Percentiles rank a stretch among this genome's conserved stretches.
Evolutionary conservation across 805 yeast species (phyloP).

Genomic region (Lipomyces chichibuensis): DNA sequence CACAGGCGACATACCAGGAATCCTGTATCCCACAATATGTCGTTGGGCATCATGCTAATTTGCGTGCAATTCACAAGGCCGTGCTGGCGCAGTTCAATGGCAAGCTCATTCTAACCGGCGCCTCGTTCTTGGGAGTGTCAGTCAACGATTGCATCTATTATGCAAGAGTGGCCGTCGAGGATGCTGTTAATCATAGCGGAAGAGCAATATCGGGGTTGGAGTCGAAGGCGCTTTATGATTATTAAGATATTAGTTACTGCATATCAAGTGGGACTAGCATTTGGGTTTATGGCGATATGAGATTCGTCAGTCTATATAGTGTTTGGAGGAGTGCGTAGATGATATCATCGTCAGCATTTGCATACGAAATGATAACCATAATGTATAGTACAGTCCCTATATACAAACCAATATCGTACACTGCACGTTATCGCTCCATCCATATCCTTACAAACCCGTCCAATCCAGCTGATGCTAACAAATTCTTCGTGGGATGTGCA

Average conservation of each 20-base stretch:
- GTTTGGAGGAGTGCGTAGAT: not conserved
- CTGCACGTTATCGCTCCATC: conserved; percentile 11
- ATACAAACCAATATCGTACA: not conserved
- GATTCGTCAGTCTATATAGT: too few species aligned
- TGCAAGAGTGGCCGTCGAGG: conserved; percentile 28
- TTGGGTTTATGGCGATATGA: too few species aligned
- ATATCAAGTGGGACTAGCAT: too few species aligned
- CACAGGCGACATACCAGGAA: conserved; percentile 51
- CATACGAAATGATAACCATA: not conserved
- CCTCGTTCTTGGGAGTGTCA: conserved; percentile 31
- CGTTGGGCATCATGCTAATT: conserved; percentile 32
- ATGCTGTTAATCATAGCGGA: conserved; percentile 18
- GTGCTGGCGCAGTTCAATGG: conserved; percentile 24
- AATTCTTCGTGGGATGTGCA: conserved; percentile 34
- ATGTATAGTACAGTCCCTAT: not conserved
- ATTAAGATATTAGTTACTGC: not conserved
- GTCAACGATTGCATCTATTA: conserved; percentile 33
- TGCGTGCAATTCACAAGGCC: conserved; percentile 23
- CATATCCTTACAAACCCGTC: conserved; percentile 31
- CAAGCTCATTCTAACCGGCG: conserved; percentile 29
- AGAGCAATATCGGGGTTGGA: conserved; percentile 28
- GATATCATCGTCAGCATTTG: not conserved
- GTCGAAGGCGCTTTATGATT: conserved; percentile 4
- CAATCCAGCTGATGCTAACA: conserved; percentile 34
- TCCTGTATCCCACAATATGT: conserved; percentile 76